Evolutionary conservation across 2,329 filamentous ascomycete species (phyloP).

Genomic region (Penicillium sp.): DNA sequence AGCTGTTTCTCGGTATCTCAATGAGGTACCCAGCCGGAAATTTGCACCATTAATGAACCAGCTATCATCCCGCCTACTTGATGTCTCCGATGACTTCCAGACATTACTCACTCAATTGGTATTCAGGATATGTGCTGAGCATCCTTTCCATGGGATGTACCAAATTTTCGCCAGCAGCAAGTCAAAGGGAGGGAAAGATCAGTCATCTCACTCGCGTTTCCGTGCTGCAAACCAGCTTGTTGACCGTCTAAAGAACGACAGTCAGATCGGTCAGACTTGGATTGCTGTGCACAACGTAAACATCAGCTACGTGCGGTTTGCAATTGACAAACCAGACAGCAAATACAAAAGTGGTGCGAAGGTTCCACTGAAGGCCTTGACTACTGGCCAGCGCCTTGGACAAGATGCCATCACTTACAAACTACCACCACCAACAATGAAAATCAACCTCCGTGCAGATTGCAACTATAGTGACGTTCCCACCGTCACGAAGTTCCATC

Average conservation of each 20-base stretch:
- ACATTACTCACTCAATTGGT: conserved; percentile 70
- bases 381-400: conserved; percentile 62
- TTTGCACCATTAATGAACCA: conserved; percentile 95
- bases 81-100: conserved; percentile 70
- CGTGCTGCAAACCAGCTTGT: conserved; percentile 69
- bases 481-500: conserved; percentile 67
- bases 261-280: conserved; percentile 61
- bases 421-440: conserved; percentile 87
- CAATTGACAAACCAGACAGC: conserved; percentile 50
- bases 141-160: conserved; percentile 96
- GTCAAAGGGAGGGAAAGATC: conserved; percentile 66
- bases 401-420: conserved; percentile 61
- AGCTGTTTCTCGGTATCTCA: conserved; percentile 68
- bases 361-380: conserved; percentile 61
- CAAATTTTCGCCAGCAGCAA: conserved; percentile 85
- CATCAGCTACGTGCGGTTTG: conserved; percentile 57
- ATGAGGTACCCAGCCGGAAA: conserved; percentile 79
- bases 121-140: conserved; percentile 80
- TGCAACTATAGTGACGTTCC: conserved; percentile 76
- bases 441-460: conserved; percentile 70
- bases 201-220: conserved; percentile 69
- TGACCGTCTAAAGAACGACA: conserved; percentile 56
- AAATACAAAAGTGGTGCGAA: conserved; percentile 67
- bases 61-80: conserved; percentile 84
- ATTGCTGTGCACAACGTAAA: conserved; percentile 70